phyloP scores from a whole-genome alignment of 2,329 filamentous ascomycete genomes.

The Exophiala oligosperma region DNA sequence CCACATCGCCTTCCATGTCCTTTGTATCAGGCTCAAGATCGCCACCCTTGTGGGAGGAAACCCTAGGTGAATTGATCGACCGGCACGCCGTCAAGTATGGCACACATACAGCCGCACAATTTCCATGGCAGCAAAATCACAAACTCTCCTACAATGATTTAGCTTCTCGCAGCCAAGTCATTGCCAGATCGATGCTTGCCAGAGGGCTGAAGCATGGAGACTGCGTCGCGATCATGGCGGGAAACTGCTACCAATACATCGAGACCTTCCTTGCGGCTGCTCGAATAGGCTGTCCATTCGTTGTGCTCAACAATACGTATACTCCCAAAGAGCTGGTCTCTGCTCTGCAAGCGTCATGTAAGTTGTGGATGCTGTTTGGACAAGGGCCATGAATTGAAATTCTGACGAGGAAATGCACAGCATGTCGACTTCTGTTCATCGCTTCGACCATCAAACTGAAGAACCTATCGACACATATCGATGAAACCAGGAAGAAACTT shows the following conservation, averaged over 20 bases:
- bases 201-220: conserved; percentile 19
- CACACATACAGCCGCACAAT: conserved; percentile 46
- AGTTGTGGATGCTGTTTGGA: neutral
- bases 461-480: conserved; percentile 26
- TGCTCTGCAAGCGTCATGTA: conserved; percentile 11
- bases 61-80: conserved; percentile 45
- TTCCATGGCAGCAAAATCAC: conserved; percentile 46
- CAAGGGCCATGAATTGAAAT: too few species aligned
- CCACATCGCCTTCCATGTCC: neutral
- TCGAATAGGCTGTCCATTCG: conserved; percentile 34
- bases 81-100: conserved; percentile 42
- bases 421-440: conserved; percentile 33
- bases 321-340: conserved; percentile 22
- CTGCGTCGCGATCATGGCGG: conserved; percentile 19
- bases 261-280: conserved; percentile 33
- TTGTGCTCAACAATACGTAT: conserved; percentile 38
- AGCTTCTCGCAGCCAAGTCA: conserved; percentile 49
- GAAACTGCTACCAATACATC: conserved; percentile 24
- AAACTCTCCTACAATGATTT: conserved; percentile 72
- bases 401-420: conserved; percentile 13
- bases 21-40: conserved; percentile 9
- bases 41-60: conserved; percentile 24
- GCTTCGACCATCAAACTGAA: conserved; percentile 26
- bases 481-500: conserved; percentile 47
- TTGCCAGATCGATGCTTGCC: conserved; percentile 20